Conservation (phyloP, 140 eudicot species). For the Erigeron philadelphicus region DNA sequence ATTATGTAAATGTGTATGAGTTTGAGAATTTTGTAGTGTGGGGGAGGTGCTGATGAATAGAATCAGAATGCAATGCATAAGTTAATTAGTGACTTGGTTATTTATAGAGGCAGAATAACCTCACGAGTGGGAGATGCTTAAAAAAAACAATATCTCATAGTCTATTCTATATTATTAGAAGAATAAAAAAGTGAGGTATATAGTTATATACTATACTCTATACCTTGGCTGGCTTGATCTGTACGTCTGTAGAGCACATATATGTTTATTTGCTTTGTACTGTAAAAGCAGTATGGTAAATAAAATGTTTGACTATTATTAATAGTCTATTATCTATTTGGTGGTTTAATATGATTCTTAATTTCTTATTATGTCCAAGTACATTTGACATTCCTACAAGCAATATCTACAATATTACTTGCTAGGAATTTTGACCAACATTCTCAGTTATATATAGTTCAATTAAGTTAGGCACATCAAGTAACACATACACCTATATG, state of each 20-base stretch:
- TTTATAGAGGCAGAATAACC: slow-evolving; percentile 24
- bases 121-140: slow-evolving; percentile 20
- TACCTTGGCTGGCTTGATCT: background rate
- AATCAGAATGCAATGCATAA: slow-evolving; percentile 20
- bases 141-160: background rate
- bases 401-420: no score
- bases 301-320: background rate
- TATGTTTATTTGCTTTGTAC: background rate
- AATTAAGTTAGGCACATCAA: no score
- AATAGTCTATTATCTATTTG: background rate
- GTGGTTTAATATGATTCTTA: no score
- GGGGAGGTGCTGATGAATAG: background rate
- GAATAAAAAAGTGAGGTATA: slow-evolving; percentile 2
- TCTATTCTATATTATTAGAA: background rate
- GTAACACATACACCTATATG: no score
- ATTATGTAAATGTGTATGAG: slow-evolving; percentile 7
- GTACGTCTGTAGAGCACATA: no score
- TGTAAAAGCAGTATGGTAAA: background rate
- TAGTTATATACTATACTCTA: no score
- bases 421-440: no score
- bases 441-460: no score
- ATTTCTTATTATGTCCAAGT: no score
- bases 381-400: no score
- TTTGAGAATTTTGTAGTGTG: background rate
- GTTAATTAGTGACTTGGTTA: background rate